Percentiles rank a stretch among this genome's conserved stretches.
Evolutionary conservation across 176 grass and related monocot species (phyloP).

Genomic region (Chloris gayana): DNA sequence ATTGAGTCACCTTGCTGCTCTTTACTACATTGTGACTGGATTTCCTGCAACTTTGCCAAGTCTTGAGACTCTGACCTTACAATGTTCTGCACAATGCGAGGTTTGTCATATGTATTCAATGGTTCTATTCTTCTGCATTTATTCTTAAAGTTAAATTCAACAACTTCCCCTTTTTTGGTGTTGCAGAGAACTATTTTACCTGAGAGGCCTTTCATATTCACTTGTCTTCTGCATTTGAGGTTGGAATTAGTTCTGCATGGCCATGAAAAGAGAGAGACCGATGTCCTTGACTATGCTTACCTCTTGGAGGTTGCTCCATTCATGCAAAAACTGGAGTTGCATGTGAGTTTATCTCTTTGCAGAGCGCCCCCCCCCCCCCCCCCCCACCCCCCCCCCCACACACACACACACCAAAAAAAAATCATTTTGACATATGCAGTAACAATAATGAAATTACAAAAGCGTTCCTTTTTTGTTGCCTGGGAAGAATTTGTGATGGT

Average conservation of each 20-base stretch:
- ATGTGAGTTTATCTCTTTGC: not conserved
- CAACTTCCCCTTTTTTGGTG: not conserved
- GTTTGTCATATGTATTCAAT: not conserved
- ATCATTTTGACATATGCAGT: no score
- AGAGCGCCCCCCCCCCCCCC: no score
- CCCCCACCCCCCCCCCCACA: no score
- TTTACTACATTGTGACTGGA: not conserved
- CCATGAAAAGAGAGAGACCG: not conserved
- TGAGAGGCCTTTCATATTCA: not conserved
- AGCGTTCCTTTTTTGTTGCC: no score
- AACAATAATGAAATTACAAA: no score
- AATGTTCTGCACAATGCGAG: not conserved
- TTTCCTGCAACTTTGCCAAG: not conserved
- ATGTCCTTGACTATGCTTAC: slow-evolving; percentile 9
- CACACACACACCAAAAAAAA: no score
- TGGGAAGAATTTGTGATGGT: no score
- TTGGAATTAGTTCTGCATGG: not conserved
- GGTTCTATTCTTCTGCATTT: not conserved
- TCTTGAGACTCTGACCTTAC: not conserved
- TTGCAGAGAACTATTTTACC: not conserved
- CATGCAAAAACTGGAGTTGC: slow-evolving; percentile 1
- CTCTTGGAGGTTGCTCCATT: slow-evolving; percentile 10
- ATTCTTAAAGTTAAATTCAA: not conserved
- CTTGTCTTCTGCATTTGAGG: not conserved
- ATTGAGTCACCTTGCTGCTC: not conserved